Base-by-base conservation (phyloP, 192 early-diverging fungal genomes). In the Umbelopsis sp. region DNA sequence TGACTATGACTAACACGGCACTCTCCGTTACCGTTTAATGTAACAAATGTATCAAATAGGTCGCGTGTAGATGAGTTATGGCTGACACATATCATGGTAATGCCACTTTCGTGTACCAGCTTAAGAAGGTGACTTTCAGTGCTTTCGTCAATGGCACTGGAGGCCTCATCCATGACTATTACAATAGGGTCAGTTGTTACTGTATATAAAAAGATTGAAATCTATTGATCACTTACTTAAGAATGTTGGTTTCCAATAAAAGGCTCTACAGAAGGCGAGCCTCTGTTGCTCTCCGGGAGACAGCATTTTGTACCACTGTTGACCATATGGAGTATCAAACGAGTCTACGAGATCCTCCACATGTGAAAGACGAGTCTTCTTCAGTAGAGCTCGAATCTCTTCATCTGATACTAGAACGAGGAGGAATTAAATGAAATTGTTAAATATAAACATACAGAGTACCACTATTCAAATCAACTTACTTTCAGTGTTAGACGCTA, bases 81-180 rank as follows among this genome's bases (percentile, higher is more conserved):
- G 5, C 91, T 92, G 25, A 99, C 92, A 14, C 95, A 95, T n/a
- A 98, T 88, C 8, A 95, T 77, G 1, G 96, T 95, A 69, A 97
- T 93, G 1, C 88, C 90, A 3, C 82, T 72, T 34, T 89, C 80
- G 45, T 88, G 84, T 26, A 88, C 79, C 16, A 80, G 73, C 21
- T 75, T 80, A 75, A 93, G 95, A 44, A 93, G 80, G 26, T 72
- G 66, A 2, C 70, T 67, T 68, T 88, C 89, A 0, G 86, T 80
- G 0, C 22, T 70, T 2, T 68, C 74, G 59, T 92, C 91, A 72
- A 94, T 82, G 6, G 89, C 80, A 52, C 91, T 88, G 5, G 90
- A 91, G 47, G 87, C 79, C 62, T 94, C 92, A 71, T 92, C 91
- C 26, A 93, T 69, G 5, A 88, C 85, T 85, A 65, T 47, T 34